These are phyloP conservation scores for Phaeophleospora eucalypticola DNA, from an alignment of 2,329 filamentous ascomycete genomes.

Conservation along the genomic window DNA sequence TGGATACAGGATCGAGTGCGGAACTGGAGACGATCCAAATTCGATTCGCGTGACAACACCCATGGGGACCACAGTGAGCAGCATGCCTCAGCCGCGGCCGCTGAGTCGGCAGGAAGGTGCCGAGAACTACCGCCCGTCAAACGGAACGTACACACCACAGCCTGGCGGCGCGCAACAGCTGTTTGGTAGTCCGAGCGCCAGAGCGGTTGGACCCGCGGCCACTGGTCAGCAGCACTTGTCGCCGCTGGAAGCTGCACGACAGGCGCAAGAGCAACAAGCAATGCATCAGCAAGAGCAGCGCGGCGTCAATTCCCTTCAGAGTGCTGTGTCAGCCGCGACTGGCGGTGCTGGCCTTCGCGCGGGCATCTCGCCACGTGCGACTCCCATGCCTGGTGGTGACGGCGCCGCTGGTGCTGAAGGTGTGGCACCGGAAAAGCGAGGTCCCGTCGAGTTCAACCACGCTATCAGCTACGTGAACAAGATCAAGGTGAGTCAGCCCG, in stretches of 20 bases:
- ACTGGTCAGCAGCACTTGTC: slow-evolving; percentile 26
- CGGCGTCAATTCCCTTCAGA: slow-evolving; percentile 62
- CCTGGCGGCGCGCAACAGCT: slow-evolving; percentile 35
- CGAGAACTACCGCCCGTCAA: slow-evolving; percentile 25
- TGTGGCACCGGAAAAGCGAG: slow-evolving; percentile 66
- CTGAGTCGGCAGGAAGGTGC: slow-evolving; percentile 31
- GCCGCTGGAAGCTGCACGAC: slow-evolving; percentile 28
- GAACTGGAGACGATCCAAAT: slow-evolving; percentile 87
- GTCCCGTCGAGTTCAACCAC: slow-evolving; percentile 97
- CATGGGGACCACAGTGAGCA: slow-evolving; percentile 92
- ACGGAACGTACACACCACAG: slow-evolving; percentile 40
- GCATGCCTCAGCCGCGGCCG: slow-evolving; percentile 60
- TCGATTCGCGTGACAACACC: slow-evolving; percentile 95
- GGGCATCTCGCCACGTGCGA: slow-evolving; percentile 48
- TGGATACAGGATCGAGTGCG: slow-evolving; percentile 95
- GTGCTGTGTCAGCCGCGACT: slow-evolving; percentile 56
- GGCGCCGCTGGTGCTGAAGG: slow-evolving; percentile 45
- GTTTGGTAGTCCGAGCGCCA: slow-evolving; percentile 42
- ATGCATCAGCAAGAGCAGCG: slow-evolving; percentile 41
- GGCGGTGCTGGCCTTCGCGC: slow-evolving; percentile 47
- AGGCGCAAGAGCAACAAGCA: slow-evolving; percentile 21
- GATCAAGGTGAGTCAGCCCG: slow-evolving; percentile 71
- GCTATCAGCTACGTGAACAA: slow-evolving; percentile 99
- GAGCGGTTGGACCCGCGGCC: slow-evolving; percentile 40
- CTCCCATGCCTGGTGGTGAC: slow-evolving; percentile 53